Percentiles rank a stretch among this genome's conserved stretches.
Conservation (phyloP, 495 filamentous ascomycete species). For the Bombardia bombarda region DNA sequence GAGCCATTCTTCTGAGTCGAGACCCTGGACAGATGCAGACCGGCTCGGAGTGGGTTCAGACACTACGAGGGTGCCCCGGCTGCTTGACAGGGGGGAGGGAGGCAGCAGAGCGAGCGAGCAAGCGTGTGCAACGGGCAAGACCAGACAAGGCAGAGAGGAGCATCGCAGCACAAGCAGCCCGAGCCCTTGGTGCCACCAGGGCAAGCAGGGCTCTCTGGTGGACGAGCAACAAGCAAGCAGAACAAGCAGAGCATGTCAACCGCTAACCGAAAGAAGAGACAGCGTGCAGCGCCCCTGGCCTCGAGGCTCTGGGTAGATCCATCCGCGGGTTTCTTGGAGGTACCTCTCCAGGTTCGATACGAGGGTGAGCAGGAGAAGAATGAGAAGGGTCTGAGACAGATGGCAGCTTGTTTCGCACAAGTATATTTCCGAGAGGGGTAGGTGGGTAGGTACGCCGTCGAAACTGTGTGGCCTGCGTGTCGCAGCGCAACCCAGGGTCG, state of each 20-base stretch:
- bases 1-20: constrained; percentile 14
- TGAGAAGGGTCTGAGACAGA: constrained; percentile 20
- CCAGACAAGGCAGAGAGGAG: not conserved
- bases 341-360: constrained; percentile 12
- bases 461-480: not conserved
- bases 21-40: constrained; percentile 10
- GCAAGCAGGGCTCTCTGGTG: not conserved
- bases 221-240: constrained; percentile 2
- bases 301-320: constrained; percentile 1
- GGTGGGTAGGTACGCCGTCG: not conserved
- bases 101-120: constrained; percentile 4
- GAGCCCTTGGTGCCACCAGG: constrained; percentile 6
- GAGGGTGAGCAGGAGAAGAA: constrained; percentile 19
- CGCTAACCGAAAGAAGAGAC: not conserved
- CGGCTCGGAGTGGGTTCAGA: constrained; percentile 5
- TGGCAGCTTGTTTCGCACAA: constrained; percentile 5
- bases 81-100: constrained; percentile 4
- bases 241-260: not conserved
- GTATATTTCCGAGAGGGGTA: constrained; percentile 4
- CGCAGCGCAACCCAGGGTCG: not conserved
- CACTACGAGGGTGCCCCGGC: constrained; percentile 4
- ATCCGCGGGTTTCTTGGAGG: constrained; percentile 8
- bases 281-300: constrained; percentile 4
- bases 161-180: constrained; percentile 1
- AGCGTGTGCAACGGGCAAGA: not conserved